Evolutionary conservation across 805 yeast species (phyloP), one percentile per base, ranked within the genome.

Genomic region (Groenewaldozyma tartarivorans): DNA sequence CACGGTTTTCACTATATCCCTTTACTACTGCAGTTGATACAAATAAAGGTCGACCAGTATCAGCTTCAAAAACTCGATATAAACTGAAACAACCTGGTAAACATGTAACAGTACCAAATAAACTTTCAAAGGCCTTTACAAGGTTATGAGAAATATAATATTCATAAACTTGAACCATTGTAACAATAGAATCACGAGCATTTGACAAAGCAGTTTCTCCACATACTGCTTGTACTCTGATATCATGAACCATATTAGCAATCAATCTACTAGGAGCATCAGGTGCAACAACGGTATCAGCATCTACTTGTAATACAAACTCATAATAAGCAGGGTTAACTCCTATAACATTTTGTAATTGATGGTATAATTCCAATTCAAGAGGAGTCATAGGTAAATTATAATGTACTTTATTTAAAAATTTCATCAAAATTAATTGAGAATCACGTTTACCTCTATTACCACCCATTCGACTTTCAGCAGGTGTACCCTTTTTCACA

Each of bases 401-500:
- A 51, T 73, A 73, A 58, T 74, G 77, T 18, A 75, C 78, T 42
- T 75, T 68, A 56, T 75, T 78, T 52, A 75, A 60, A 61, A 74
- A 75, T 11, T 77, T 62, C 81, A 75, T 75, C 50, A 75, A 61
- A 33, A 75, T 59, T 60, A 75, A 67, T 55, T 75, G 81, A 15
- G 80, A 72, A 52, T 75, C 81, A 54, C 81, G 75, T 58, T 75
- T 75, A 56, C 81, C 81, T 53, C 81, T 67, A 56, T 75, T 75
- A 46, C 81, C 81, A 11, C 81, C 81, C 38, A 71, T 57, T 42
- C 66, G 67, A 11, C 69, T 71, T 55, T 75, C 81, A 7, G 67
- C 71, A 2, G 79, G 77, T 22, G 76, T 72, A 34, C 81, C 81
- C 42, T 77, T 75, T 56, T 75, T 75, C 36, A 75, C 79, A 41